Conservation (phyloP, 73 alveolate species). For the Stentor coeruleus region DNA sequence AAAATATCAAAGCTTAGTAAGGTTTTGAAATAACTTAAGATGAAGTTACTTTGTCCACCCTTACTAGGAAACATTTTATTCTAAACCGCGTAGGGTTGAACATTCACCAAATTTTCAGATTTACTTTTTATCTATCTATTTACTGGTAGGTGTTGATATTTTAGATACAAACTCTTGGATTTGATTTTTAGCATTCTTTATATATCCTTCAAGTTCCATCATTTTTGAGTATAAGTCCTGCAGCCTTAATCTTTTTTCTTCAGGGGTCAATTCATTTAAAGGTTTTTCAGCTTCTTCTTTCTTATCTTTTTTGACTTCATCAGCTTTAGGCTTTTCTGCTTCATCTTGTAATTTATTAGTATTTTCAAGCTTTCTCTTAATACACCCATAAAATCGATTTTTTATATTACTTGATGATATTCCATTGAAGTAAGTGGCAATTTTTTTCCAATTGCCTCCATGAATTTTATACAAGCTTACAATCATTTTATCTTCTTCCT, state of each 20-base stretch:
- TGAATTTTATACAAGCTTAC: neutral
- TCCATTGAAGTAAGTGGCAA: neutral
- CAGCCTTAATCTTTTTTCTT: neutral
- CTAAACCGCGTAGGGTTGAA: too few relatives aligned
- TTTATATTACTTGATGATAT: neutral
- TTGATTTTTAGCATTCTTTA: neutral
- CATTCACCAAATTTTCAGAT: too few relatives aligned
- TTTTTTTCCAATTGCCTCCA: conserved; percentile 26
- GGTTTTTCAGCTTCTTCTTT: neutral
- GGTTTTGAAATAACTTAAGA: conserved; percentile 87
- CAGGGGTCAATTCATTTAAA: too few relatives aligned
- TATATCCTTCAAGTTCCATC: neutral
- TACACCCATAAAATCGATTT: conserved; percentile 21
- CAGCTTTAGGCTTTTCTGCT: neutral
- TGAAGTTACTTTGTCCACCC: conserved; percentile 60
- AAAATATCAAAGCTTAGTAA: conserved; percentile 64
- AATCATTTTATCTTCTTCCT: conserved; percentile 9
- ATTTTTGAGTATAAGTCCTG: too few relatives aligned
- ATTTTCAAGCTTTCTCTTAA: too few relatives aligned
- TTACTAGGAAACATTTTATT: too few relatives aligned
- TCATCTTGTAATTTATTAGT: too few relatives aligned
- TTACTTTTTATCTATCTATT: too few relatives aligned
- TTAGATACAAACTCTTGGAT: neutral
- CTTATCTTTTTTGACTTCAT: neutral
- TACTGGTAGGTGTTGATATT: too few relatives aligned